Percentiles rank a stretch among this genome's conserved stretches.
Conservation (phyloP, 1,284 basidiomycete species). For the Schizophyllum commune region DNA sequence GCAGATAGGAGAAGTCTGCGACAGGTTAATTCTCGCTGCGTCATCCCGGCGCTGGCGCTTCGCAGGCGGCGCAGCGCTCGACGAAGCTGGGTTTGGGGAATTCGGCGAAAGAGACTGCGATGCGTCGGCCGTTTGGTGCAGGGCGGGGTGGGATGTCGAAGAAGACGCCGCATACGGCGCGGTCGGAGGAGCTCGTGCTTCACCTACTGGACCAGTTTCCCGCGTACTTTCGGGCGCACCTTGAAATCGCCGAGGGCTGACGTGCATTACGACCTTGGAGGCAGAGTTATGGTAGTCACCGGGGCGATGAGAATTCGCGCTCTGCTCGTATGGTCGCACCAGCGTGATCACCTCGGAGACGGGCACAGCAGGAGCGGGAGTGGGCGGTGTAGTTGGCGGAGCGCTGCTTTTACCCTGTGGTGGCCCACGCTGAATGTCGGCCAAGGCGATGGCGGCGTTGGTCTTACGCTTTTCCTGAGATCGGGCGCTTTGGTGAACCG, state of each 20-base stretch:
- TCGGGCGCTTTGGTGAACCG: not conserved
- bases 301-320: constrained; percentile 9
- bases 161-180: too few species aligned
- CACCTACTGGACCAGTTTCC: too few species aligned
- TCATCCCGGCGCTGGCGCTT: too few species aligned
- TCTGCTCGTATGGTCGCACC: not conserved
- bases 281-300: constrained; percentile 23
- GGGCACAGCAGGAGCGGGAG: not conserved
- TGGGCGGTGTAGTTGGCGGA: not conserved
- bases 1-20: constrained; percentile 34
- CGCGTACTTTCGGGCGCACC: too few species aligned
- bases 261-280: constrained; percentile 23
- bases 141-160: too few species aligned
- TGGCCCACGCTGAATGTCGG: not conserved
- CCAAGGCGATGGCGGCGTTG: not conserved
- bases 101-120: too few species aligned
- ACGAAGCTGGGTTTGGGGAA: too few species aligned
- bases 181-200: too few species aligned
- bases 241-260: not conserved
- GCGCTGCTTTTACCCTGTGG: not conserved
- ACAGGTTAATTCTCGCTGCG: not conserved
- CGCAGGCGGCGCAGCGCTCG: too few species aligned
- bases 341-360: not conserved
- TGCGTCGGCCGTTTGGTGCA: too few species aligned
- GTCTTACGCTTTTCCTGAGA: not conserved